Base-by-base conservation (phyloP, 129 eudicot species). In the Helichrysum umbraculigerum region DNA sequence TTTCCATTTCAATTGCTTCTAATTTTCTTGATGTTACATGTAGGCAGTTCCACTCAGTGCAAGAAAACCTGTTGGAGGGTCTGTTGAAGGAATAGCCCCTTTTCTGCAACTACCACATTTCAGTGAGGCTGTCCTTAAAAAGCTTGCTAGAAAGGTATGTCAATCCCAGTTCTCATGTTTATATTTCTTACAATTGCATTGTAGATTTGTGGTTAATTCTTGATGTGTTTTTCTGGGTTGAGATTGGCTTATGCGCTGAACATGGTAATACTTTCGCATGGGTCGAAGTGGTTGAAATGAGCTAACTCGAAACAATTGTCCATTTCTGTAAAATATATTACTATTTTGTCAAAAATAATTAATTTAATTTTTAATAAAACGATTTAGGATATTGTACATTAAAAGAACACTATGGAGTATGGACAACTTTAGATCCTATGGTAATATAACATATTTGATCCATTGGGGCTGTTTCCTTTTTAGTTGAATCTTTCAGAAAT, bases 21-120 rank as follows among this genome's bases (percentile, higher is more conserved):
- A 51, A 54, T 39, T 29, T 79, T 25, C 61, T 33, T 25, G 32
- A 33, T 52, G 30, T 62, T 61, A 77, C 77, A 74, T 79, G 78
- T 80, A 93, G 98, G 98, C 97, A 64, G 98, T 93, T 78, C 98
- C 98, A 66, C 89, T 93, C 72, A 88, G 91, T 86, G 89, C 98
- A 64, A 84, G 93, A 59, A 93, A 91, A 78, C 76, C 97, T 79
- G 75, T 81, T 51, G 98, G 96, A 54, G 97, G 88, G 62, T 90
- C 90, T 34, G 74, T 73, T 66, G 98, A 93, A 79, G 97, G 98
- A 54, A 86, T 84, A 69, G 97, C 96, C 59, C 96, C 98, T 42
- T 93, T 93, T 75, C 70, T 93, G 84, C 98, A 93, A 84, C 84
- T 93, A 51, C 98, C 98, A 79, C 98, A 93, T 78, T 91, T 93